Base-by-base conservation (phyloP, 1,284 basidiomycete species). In the Melampsora americana region DNA sequence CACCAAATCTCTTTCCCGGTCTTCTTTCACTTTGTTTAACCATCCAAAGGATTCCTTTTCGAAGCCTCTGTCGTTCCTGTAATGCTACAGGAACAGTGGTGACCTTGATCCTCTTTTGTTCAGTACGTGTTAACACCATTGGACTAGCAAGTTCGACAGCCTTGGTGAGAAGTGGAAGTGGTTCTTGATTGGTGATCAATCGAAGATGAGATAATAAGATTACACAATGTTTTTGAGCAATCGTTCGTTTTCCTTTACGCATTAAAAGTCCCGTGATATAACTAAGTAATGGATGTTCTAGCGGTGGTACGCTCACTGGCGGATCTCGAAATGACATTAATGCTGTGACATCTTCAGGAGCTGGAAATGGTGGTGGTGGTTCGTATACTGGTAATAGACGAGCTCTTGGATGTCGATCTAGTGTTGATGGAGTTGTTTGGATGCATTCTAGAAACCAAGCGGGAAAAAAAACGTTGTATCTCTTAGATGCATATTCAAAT, bases 351-450 rank as follows among this genome's bases (percentile, higher is more conserved):
- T 68, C 66, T 5, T 65, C 66, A 20, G 66, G 18, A 39, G 64
- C 50, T 20, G 73, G 66, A 53, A 75, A 68, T 1, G 73, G 66
- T 16, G 73, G 73, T 23, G 73, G 73, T n/a, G 73, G 73, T 39
- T 61, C 56, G 46, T 75, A 75, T 4, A 35, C 66, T 18, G 73
- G 73, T 35, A 75, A 42, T 28, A 39, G 53, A 48, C 73, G 73
- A 23, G 73, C 73, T 3, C 73, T 30, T 2, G 73, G 66, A 56
- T 75, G 73, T 35, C 73, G 73, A 30, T 68, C 66, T 26, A 68
- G 66, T 23, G 18, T 53, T 53, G 50, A 53, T 53, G 50, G 14
- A 20, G 50, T 20, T 3, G 2, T 20, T 53, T 53, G 50, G 14
- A 53, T 18, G 14, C 18, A 53, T 53, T 18, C 50, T 53, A 12